Conservation (phyloP, 2,329 filamentous ascomycete species). For the Colletotrichum falcatum region DNA sequence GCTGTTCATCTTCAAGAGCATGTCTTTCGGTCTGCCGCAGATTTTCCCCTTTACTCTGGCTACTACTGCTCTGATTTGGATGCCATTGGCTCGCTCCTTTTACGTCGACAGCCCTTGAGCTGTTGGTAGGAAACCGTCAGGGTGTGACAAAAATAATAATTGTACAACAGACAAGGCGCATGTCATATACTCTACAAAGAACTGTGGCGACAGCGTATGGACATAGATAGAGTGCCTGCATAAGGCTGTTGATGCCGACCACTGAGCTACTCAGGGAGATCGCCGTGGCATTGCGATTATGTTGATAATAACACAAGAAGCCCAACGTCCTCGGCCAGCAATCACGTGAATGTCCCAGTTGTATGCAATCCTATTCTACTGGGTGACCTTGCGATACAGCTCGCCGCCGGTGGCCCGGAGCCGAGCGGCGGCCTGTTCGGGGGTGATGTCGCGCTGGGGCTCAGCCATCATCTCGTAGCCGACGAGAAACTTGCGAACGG, state of each 20-base stretch:
- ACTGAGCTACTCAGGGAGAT: background rate
- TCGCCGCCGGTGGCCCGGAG: conserved; percentile 82
- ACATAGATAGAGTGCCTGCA: background rate
- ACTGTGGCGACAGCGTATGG: background rate
- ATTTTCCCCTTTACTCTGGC: conserved; percentile 67
- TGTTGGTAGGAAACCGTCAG: background rate
- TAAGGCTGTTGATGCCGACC: background rate
- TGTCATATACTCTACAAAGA: background rate
- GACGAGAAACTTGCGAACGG: conserved; percentile 95
- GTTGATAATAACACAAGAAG: background rate
- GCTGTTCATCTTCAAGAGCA: conserved; percentile 82
- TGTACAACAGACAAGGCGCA: background rate
- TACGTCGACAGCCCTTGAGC: conserved; percentile 66
- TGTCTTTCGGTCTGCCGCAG: conserved; percentile 71
- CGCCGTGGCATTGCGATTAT: background rate
- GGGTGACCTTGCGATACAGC: conserved; percentile 80
- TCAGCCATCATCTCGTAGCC: conserved; percentile 97
- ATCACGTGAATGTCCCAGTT: background rate
- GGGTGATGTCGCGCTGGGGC: conserved; percentile 97
- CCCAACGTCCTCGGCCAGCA: too few species aligned
- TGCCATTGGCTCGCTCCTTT: conserved; percentile 74
- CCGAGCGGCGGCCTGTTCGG: conserved; percentile 88
- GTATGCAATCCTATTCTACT: conserved; percentile 23
- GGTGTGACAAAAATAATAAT: too few species aligned
- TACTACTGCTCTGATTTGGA: conserved; percentile 67